Conservation (phyloP, 2,329 filamentous ascomycete genomes). For the Aspergillus sp. region DNA sequence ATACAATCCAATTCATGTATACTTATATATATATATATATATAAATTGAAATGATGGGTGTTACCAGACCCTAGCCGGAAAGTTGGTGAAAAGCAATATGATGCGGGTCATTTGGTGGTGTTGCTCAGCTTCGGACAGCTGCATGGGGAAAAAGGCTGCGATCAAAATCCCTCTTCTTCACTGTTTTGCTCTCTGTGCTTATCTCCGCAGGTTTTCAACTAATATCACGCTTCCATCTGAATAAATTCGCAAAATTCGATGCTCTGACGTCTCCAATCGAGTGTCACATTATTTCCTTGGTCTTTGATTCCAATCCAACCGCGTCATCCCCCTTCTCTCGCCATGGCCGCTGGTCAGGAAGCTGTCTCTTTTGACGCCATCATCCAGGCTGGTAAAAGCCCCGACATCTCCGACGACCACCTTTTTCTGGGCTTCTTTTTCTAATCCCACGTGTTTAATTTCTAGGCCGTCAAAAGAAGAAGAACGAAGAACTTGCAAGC, state of each 20-base stretch:
- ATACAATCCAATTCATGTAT: no score
- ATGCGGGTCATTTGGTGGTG: slow-evolving; percentile 2
- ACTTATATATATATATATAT: no score
- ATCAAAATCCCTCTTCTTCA: no score
- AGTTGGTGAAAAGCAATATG: no score
- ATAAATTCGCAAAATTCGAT: no score
- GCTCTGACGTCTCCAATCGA: no score
- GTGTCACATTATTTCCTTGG: not conserved
- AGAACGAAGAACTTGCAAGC: slow-evolving; percentile 54
- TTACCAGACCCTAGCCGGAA: not conserved
- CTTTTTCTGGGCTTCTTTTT: no score
- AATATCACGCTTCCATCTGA: no score
- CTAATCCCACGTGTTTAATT: slow-evolving; percentile 2
- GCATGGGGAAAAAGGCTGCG: not conserved
- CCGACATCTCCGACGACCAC: no score
- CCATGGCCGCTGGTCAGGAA: slow-evolving; percentile 34
- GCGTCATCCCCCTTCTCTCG: slow-evolving; percentile 2
- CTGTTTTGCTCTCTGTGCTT: no score
- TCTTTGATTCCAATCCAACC: not conserved
- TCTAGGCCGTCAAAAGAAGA: slow-evolving; percentile 50
- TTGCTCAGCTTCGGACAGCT: slow-evolving; percentile 8
- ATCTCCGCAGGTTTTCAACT: no score
- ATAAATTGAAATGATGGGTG: no score
- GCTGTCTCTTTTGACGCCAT: slow-evolving; percentile 47
- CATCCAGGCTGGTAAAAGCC: slow-evolving; percentile 43